Evolutionary conservation across 305 asterid species (phyloP), one percentile per base, ranked within the genome.

Genomic region (Caryopteris hybrid): DNA sequence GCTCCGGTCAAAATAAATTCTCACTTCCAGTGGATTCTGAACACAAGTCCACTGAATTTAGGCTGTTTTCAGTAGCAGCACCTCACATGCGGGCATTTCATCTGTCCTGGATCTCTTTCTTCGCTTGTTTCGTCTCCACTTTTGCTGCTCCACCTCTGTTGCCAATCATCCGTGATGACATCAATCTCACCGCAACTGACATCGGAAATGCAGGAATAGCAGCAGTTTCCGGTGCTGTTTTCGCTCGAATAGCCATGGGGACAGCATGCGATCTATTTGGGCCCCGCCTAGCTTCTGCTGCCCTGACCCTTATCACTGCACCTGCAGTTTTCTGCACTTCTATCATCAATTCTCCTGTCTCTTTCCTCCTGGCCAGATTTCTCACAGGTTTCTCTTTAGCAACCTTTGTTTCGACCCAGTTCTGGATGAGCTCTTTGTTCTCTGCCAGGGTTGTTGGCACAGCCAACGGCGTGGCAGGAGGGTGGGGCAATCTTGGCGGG

Each of bases 401-500:
- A 0, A 88, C 96, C 13, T 88, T 90, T 34, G 97, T 90, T 1
- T 90, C 96, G 0, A 88, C 96, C 0, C 95, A 90, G 21, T 88
- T 83, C 55, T 90, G 95, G 97, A 88, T 88, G 94, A 90, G 95
- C 69, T 84, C 95, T 5, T 66, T 90, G 85, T 90, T 90, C 80
- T 75, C 79, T 1, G 64, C 77, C 1, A 70, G 50, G 2, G 95
- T 90, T 1, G 90, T 90, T 1, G 97, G 92, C 16, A 86, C 94
- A 0, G 96, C 93, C 5, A 90, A 90, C 11, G 93, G 95, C 0
- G 46, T 88, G 3, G 69, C 95, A 0, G 97, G 91, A 5, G 97
- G 97, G 0, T 88, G 97, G 97, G 97, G 97, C 0, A 90, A 90
- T 51, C 89, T 88, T 5, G 97, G 97, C 6, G 94, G 94, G 0